Evolutionary conservation across 768 basidiomycete species (phyloP).

Genomic region (Cubamyces sp.): DNA sequence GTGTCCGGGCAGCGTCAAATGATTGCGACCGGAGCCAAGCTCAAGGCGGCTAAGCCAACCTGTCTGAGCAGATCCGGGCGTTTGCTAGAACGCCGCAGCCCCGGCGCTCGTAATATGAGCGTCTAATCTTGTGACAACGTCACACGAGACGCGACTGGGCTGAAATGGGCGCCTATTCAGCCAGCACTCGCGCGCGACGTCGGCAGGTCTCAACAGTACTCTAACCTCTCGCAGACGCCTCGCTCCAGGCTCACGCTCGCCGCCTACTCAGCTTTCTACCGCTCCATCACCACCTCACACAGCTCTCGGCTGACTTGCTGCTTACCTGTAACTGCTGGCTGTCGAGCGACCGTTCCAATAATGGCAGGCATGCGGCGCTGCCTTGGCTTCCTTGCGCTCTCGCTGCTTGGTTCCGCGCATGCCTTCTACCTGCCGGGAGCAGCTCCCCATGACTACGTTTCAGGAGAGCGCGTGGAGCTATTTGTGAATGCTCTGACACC

Average conservation of each 20-base stretch:
- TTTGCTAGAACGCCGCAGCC: background rate
- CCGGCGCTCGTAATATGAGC: background rate
- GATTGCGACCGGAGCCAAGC: no score
- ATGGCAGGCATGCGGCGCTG: constrained; percentile 17
- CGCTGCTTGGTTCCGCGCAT: constrained; percentile 30
- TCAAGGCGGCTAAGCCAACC: no score
- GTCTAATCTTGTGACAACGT: background rate
- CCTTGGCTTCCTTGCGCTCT: constrained; percentile 26
- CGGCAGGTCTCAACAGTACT: background rate
- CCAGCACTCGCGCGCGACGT: constrained; percentile 8
- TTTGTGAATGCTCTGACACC: constrained; percentile 91
- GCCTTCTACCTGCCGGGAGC: constrained; percentile 94
- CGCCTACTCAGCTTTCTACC: background rate
- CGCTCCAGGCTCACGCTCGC: background rate
- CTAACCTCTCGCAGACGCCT: no score
- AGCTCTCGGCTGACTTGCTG: background rate
- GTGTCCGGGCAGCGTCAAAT: background rate
- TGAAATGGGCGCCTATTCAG: constrained; percentile 3
- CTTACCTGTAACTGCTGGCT: background rate
- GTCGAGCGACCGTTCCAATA: constrained; percentile 3
- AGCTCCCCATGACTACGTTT: constrained; percentile 80
- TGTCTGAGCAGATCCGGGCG: background rate
- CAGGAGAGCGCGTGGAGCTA: constrained; percentile 75
- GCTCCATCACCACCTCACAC: background rate
- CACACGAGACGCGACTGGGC: background rate